Evolutionary conservation across 1,284 basidiomycete species (phyloP).

Genomic region (Ganoderma multipileum): DNA sequence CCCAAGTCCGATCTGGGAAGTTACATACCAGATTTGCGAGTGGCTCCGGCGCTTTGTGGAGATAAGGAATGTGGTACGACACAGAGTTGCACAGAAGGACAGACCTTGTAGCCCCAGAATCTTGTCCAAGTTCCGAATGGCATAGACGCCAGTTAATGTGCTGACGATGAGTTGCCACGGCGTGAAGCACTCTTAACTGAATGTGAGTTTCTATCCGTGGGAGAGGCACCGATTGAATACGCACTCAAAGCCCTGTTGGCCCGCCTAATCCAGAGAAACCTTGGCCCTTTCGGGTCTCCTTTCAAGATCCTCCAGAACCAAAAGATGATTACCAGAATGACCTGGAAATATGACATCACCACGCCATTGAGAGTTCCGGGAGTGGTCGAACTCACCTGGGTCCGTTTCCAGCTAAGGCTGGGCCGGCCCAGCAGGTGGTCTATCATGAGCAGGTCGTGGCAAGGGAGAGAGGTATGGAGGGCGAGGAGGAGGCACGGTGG

Average conservation of each 20-base stretch:
- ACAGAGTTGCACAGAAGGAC: constrained; percentile 36
- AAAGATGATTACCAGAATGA: constrained; percentile 88
- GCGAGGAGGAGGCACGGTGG: background rate
- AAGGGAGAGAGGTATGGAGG: constrained; percentile 14
- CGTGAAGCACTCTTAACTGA: constrained; percentile 76
- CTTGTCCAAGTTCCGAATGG: constrained; percentile 87
- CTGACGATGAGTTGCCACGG: constrained; percentile 95
- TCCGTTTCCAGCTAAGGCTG: constrained; percentile 47
- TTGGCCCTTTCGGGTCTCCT: constrained; percentile 74
- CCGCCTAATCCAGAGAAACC: constrained; percentile 65
- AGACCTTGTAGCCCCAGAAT: constrained; percentile 84
- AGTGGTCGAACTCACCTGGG: constrained; percentile 36
- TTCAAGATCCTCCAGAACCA: constrained; percentile 84
- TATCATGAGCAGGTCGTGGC: constrained; percentile 41
- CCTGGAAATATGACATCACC: constrained; percentile 48
- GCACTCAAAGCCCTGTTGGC: constrained; percentile 68
- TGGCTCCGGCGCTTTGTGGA: constrained; percentile 85
- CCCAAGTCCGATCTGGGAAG: background rate
- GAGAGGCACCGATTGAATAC: constrained; percentile 35
- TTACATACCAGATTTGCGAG: constrained; percentile 79
- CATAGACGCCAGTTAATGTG: constrained; percentile 87
- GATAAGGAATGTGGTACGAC: constrained; percentile 4
- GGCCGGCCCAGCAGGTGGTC: constrained; percentile 47
- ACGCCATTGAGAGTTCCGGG: background rate
- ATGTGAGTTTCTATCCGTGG: constrained; percentile 1